Percentiles rank a stretch among this genome's conserved stretches.
Evolutionary conservation across 148 eudicot genomes (phyloP).

Genomic region (Silene latifolia): DNA sequence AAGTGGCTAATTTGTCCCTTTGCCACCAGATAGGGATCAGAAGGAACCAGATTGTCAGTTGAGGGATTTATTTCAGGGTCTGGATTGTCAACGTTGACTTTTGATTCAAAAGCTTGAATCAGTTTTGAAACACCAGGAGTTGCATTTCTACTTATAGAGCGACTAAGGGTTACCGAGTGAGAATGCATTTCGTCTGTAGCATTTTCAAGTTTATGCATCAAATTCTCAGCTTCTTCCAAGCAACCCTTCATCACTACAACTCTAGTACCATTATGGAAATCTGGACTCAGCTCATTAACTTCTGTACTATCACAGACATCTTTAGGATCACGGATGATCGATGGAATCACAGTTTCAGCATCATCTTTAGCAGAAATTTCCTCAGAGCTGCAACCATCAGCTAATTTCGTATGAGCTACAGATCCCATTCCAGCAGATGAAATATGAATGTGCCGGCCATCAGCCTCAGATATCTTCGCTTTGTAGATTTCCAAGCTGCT

Average conservation of each 20-base stretch:
- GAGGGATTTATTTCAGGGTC: conserved; percentile 35
- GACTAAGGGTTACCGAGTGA: conserved; percentile 40
- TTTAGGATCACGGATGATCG: conserved; percentile 15
- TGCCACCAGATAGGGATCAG: conserved; percentile 37
- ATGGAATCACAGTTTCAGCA: conserved; percentile 6
- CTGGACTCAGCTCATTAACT: conserved; percentile 27
- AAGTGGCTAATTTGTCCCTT: conserved; percentile 39
- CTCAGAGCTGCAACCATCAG: conserved; percentile 24
- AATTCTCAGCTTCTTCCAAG: conserved; percentile 49
- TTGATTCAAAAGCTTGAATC: conserved; percentile 90
- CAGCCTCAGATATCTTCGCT: conserved; percentile 32
- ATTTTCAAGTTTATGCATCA: conserved; percentile 52
- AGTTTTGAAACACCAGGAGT: conserved; percentile 65
- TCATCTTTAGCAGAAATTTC: conserved; percentile 16
- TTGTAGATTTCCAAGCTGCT: conserved; percentile 43
- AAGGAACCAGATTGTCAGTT: conserved; percentile 34
- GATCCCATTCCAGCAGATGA: conserved; percentile 30
- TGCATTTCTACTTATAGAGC: conserved; percentile 37
- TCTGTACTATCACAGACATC: conserved; percentile 14
- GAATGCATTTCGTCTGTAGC: conserved; percentile 58
- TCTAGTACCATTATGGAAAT: conserved; percentile 28
- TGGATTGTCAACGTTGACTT: conserved; percentile 42
- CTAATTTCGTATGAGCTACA: conserved; percentile 12
- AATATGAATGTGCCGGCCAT: conserved; percentile 23
- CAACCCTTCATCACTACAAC: conserved; percentile 39